phyloP scores from a whole-genome alignment of 179 eudicot genomes.

The Silene coronaria region DNA sequence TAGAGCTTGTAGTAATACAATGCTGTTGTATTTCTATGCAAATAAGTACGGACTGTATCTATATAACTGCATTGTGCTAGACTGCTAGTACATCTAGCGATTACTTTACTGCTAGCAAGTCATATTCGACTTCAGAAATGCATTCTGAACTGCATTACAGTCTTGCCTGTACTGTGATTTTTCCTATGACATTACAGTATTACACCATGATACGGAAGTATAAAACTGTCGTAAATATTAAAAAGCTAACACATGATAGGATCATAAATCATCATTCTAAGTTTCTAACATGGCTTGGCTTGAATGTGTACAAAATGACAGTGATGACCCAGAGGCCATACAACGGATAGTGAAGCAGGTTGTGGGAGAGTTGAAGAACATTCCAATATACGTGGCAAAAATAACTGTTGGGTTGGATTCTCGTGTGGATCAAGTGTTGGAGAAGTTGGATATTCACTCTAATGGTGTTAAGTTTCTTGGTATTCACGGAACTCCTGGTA shows the following conservation, averaged over 20 bases:
- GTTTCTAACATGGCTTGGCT: slow-evolving; percentile 6
- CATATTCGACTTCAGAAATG: no score
- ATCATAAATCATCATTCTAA: no score
- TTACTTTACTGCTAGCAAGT: no score
- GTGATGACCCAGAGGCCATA: slow-evolving; percentile 33
- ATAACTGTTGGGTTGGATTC: slow-evolving; percentile 41
- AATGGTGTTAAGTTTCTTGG: slow-evolving; percentile 33
- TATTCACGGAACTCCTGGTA: slow-evolving; percentile 56
- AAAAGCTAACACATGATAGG: background rate
- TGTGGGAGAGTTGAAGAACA: slow-evolving; percentile 36
- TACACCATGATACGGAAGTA: background rate
- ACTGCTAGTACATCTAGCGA: no score
- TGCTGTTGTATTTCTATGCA: no score
- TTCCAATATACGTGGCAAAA: slow-evolving; percentile 39
- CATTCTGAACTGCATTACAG: no score
- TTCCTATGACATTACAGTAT: no score
- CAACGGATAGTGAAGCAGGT: slow-evolving; percentile 37
- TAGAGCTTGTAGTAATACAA: no score
- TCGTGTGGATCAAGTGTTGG: slow-evolving; percentile 31
- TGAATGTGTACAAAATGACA: slow-evolving; percentile 24
- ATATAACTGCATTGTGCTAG: no score
- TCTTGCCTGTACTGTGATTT: no score
- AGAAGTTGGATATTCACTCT: slow-evolving; percentile 28
- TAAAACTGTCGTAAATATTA: background rate
- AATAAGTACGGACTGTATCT: no score